Base-by-base conservation (phyloP, 1,284 basidiomycete genomes). In the Cystobasidium pallidum region DNA sequence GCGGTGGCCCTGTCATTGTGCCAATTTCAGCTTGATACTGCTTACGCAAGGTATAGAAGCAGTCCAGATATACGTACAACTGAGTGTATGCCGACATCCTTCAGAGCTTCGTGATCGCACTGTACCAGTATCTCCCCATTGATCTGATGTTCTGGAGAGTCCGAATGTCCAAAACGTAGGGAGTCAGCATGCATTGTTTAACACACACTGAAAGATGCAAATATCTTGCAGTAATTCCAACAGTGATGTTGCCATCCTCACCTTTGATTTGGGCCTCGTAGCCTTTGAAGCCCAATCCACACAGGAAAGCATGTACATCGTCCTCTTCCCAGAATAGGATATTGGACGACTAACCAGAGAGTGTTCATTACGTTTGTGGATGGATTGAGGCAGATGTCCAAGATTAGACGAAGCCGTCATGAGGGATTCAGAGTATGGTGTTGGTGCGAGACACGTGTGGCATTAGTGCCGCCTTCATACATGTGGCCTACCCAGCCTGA, bases 91-190 rank as follows among this genome's bases (percentile, higher is more conserved):
- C 94, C 94, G 72, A 96, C 83, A 67, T 91, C 88, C 81, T 91
- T 91, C 75, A 97, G 86, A 2, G 87, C 82, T 52, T 93, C 90
- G 58, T 88, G 86, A 80, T 93, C 90, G 52, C 96, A 85, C 77
- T 90, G 84, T 74, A 89, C 87, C 19, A 97, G 85, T 1, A 92
- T 88, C 76, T 95, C 92, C 67, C 94, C 94, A 6, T 89, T 89
- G 76, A 97, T 91, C 75, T 88, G 89, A 81, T 97, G 91, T 80
- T 94, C 94, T 94, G 79, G 17, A 19, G 8, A 3, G 8, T 8
- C 47, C 34, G 67, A 52, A 52, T 39, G 43, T 43, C 36, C n/a
- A n/a, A n/a, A n/a, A n/a, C n/a, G n/a, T n/a, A n/a, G n/a, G 36
- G 17, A 30, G 70, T 43, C 21, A 63, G 66, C 49, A 68, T 19